Conservation (phyloP, 257 asterid genomes). For the Coffea canephora region DNA sequence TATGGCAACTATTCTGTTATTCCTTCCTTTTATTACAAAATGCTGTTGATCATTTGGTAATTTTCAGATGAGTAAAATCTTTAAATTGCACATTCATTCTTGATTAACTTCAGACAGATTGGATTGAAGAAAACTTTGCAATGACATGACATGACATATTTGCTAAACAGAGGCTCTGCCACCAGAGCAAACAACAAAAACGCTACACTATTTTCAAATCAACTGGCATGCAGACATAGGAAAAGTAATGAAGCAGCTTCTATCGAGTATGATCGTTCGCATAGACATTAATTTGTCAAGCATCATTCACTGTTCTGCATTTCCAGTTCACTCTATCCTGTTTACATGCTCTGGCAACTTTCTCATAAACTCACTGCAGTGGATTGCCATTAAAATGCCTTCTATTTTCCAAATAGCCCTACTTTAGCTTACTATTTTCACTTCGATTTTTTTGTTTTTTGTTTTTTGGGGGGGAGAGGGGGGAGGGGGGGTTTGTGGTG, state of each 20-base stretch:
- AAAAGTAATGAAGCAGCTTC: background rate
- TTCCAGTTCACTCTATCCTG: background rate
- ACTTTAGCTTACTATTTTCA: background rate
- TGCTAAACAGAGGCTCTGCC: no score
- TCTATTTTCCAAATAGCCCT: background rate
- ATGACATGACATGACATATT: no score
- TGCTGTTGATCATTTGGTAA: background rate
- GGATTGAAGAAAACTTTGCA: no score
- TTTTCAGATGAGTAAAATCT: no score
- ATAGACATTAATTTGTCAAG: background rate
- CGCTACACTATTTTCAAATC: background rate
- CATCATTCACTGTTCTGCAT: background rate
- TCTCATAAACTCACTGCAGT: background rate
- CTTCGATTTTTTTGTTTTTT: background rate
- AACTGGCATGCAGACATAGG: background rate
- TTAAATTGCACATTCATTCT: no score
- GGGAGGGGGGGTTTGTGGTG: no score
- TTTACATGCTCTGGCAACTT: background rate
- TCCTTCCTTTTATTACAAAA: background rate
- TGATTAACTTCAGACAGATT: no score
- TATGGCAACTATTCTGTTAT: no score
- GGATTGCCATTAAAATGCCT: background rate
- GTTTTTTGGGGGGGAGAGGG: no score
- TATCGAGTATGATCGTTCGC: background rate
- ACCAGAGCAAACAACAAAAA: slow-evolving; percentile 1